Conservation (phyloP, 345 rosid genomes). For the Linum trigynum region DNA sequence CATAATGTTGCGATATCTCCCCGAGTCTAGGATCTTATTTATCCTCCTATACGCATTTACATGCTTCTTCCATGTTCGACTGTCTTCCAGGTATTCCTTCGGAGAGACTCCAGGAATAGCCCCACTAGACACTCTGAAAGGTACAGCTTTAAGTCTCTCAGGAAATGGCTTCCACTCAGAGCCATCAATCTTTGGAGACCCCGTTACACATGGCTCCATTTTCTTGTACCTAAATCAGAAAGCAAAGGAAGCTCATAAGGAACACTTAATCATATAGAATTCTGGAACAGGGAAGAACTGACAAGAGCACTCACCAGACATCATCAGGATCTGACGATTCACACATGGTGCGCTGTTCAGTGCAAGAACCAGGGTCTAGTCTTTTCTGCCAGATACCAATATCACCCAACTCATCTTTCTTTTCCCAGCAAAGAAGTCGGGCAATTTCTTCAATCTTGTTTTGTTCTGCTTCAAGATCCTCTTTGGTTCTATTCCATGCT, state of each 20-base stretch:
- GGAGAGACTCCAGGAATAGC: constrained; percentile 11
- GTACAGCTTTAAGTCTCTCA: constrained; percentile 23
- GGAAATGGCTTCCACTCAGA: constrained; percentile 28
- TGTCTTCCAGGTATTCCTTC: constrained; percentile 16
- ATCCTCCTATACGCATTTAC: constrained; percentile 24
- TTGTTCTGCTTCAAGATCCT: constrained; percentile 24
- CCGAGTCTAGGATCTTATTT: constrained; percentile 22
- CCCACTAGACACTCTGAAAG: constrained; percentile 24
- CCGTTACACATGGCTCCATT: constrained; percentile 23
- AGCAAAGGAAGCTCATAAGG: background rate
- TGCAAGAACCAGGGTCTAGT: constrained; percentile 14
- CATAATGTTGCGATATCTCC: constrained; percentile 27
- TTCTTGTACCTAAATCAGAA: constrained; percentile 17
- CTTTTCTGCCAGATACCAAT: constrained; percentile 28
- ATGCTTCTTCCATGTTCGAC: constrained; percentile 23
- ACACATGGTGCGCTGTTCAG: constrained; percentile 17
- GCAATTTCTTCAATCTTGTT: constrained; percentile 22
- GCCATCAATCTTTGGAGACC: constrained; percentile 10
- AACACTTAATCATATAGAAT: background rate
- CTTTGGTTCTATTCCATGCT: constrained; percentile 27
- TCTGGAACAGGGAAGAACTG: background rate
- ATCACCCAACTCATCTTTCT: constrained; percentile 27
- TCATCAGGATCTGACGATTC: constrained; percentile 21
- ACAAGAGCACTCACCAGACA: constrained; percentile 17
- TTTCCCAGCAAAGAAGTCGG: constrained; percentile 30